Percentiles rank a stretch among this genome's conserved stretches.
These are phyloP conservation scores for Fagus sylvatica DNA, from an alignment of 306 rosid species.

Conservation along the genomic window DNA sequence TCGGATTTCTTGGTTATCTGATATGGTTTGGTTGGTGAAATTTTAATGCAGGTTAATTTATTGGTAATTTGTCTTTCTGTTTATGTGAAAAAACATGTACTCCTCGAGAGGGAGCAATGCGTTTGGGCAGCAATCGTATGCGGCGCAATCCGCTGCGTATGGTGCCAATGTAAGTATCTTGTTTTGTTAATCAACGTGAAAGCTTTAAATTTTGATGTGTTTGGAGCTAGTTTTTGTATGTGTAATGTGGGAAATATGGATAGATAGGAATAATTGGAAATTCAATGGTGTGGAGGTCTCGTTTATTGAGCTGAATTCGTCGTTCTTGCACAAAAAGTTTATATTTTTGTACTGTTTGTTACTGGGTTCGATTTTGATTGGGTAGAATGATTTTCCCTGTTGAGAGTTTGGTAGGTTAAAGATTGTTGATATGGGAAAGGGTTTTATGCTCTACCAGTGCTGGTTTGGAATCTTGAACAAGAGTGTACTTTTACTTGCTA, in stretches of 20 bases:
- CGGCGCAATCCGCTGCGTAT: conserved; percentile 81
- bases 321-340: too few relatives aligned
- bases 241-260: too few relatives aligned
- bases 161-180: conserved; percentile 63
- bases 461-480: not conserved
- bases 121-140: conserved; percentile 77
- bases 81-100: conserved; percentile 60
- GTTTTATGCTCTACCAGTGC: too few relatives aligned
- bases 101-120: conserved; percentile 82
- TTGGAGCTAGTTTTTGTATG: not conserved
- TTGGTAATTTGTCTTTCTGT: not conserved
- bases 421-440: too few relatives aligned
- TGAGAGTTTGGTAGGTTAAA: too few relatives aligned
- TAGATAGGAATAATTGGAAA: too few relatives aligned
- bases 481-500: not conserved
- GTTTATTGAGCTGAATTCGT: too few relatives aligned
- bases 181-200: not conserved
- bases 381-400: not conserved
- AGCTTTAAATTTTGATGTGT: not conserved
- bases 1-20: not conserved
- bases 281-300: too few relatives aligned
- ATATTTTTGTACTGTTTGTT: not conserved
- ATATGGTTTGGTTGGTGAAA: not conserved
- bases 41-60: conserved; percentile 25
- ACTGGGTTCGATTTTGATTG: not conserved